Evolutionary conservation across 1,284 basidiomycete species (phyloP).

Genomic region (Prillingera fragicola): DNA sequence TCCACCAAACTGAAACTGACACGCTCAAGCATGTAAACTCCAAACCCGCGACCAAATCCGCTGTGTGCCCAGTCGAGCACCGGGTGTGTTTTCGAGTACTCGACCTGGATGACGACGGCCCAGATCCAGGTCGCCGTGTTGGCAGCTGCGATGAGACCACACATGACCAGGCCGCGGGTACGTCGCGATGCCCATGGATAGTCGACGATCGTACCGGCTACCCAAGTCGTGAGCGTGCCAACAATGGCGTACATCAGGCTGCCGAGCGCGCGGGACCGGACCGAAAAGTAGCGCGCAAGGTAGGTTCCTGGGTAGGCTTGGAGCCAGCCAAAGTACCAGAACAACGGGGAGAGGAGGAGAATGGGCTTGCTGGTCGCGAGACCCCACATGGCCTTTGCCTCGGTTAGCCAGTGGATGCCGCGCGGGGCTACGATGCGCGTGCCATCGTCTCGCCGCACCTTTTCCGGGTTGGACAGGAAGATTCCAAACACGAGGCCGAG

Average conservation of each 20-base stretch:
- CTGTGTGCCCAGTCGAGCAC: constrained; percentile 8
- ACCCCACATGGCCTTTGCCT: constrained; percentile 17
- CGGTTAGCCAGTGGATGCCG: constrained; percentile 13
- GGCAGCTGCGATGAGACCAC: not conserved
- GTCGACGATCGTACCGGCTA: constrained; percentile 9
- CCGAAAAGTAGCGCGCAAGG: constrained; percentile 29
- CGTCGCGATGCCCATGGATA: constrained; percentile 3
- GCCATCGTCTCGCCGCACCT: constrained; percentile 31
- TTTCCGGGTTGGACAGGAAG: constrained; percentile 23
- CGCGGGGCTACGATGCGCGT: constrained; percentile 20
- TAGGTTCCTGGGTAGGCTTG: constrained; percentile 29
- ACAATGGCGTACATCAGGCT: constrained; percentile 11
- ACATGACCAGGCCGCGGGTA: constrained; percentile 4
- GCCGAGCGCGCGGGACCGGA: constrained; percentile 30
- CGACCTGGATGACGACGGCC: constrained; percentile 8
- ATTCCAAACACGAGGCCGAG: constrained; percentile 19
- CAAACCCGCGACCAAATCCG: constrained; percentile 11
- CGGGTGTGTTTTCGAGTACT: constrained; percentile 9
- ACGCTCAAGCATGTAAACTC: constrained; percentile 14
- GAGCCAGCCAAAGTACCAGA: constrained; percentile 20
- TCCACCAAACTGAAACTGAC: constrained; percentile 3
- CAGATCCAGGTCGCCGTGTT: constrained; percentile 12
- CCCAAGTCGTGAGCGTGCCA: constrained; percentile 6
- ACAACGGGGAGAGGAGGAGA: constrained; percentile 23
- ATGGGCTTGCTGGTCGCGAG: constrained; percentile 9